Evolutionary conservation across 1,139 yeast genomes (phyloP).

Genomic region (Suhomyces choctaworum): DNA sequence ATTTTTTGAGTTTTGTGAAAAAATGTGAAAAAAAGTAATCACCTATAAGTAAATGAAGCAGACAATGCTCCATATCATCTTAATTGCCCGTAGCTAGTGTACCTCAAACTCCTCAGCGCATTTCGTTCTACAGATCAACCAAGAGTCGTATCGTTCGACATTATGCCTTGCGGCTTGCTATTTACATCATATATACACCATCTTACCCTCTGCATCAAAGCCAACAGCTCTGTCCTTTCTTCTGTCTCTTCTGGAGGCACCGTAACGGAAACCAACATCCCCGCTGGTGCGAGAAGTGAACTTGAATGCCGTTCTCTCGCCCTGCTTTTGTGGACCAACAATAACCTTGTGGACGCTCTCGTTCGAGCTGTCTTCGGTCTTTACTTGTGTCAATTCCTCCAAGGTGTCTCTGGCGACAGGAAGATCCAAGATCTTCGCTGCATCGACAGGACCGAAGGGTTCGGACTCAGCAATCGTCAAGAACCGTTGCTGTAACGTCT

Average conservation of each 20-base stretch:
- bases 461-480: conserved; percentile 90
- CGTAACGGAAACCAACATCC: conserved; percentile 86
- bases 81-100: too few species aligned
- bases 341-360: conserved; percentile 35
- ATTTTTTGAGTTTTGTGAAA: too few species aligned
- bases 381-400: conserved; percentile 60
- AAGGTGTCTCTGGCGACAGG: conserved; percentile 84
- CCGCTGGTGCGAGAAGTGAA: conserved; percentile 81
- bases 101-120: too few species aligned
- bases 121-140: too few species aligned
- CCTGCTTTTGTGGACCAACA: conserved; percentile 51
- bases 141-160: conserved; percentile 1
- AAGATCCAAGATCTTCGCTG: conserved; percentile 79
- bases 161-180: conserved; percentile 7
- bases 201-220: conserved; percentile 70
- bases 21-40: too few species aligned
- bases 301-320: conserved; percentile 66
- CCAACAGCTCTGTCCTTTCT: conserved; percentile 82
- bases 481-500: conserved; percentile 80
- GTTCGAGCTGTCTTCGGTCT: conserved; percentile 30
- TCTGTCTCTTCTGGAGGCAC: conserved; percentile 85
- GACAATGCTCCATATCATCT: too few species aligned
- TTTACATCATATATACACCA: conserved; percentile 34
- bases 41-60: too few species aligned
- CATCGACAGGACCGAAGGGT: conserved; percentile 97